phyloP scores from a whole-genome alignment of 2,329 filamentous ascomycete genomes.

The Thielaviopsis euricoi region DNA sequence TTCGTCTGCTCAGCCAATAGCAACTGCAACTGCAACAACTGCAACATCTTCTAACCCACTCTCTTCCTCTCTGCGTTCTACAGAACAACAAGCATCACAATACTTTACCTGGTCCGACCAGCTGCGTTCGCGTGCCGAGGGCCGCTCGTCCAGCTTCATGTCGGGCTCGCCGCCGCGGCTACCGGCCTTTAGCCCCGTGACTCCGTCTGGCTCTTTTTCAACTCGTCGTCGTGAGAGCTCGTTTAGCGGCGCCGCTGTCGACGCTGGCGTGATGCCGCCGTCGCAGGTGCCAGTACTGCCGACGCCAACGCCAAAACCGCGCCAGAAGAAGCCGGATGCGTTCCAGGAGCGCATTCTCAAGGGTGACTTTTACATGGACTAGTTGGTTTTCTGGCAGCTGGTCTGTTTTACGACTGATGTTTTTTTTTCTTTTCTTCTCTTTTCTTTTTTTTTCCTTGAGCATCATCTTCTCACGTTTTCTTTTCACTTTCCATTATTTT shows the following conservation, averaged over 20 bases:
- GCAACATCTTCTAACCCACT: conserved; percentile 3
- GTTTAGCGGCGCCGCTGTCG: conserved; percentile 24
- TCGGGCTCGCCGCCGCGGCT: conserved; percentile 6
- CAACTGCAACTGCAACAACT: too few relatives aligned
- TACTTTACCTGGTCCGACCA: conserved; percentile 97
- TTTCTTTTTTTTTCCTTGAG: not conserved
- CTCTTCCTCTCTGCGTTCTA: conserved; percentile 4
- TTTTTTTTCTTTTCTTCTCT: not conserved
- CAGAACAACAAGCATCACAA: conserved; percentile 47
- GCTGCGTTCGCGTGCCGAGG: conserved; percentile 66
- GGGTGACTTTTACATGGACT: conserved; percentile 98
- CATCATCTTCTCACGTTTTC: conserved; percentile 2
- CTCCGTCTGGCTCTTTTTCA: not conserved
- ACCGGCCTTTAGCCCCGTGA: not conserved
- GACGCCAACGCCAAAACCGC: conserved; percentile 35
- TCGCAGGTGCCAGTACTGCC: conserved; percentile 15
- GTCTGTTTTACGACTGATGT: not conserved
- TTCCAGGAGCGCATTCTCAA: conserved; percentile 96
- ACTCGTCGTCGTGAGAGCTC: conserved; percentile 36
- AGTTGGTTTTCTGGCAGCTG: conserved; percentile 16
- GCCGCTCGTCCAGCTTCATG: conserved; percentile 7
- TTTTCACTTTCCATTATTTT: not conserved
- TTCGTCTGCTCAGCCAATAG: not conserved
- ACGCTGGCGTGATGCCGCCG: conserved; percentile 16
- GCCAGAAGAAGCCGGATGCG: conserved; percentile 61